These are phyloP conservation scores for Fusarium vanettenii DNA, from an alignment of 2,329 filamentous ascomycete genomes.

Conservation along the genomic window DNA sequence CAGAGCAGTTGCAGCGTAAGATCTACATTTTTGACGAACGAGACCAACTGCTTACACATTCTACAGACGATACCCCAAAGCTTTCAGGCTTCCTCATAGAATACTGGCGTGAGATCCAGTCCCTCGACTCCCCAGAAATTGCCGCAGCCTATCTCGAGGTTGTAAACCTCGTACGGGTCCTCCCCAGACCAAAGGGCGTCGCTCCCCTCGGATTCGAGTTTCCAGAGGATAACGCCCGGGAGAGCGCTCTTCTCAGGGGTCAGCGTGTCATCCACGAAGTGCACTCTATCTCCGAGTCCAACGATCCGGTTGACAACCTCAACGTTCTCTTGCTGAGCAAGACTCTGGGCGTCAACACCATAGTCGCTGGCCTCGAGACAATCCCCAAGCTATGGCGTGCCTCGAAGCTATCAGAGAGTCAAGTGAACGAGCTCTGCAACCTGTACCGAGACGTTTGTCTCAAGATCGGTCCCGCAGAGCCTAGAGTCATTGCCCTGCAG, in stretches of 20 bases:
- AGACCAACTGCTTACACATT: conserved; percentile 26
- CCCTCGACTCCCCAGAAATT: conserved; percentile 53
- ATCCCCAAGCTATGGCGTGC: conserved; percentile 48
- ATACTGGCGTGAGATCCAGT: conserved; percentile 39
- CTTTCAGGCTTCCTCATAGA: conserved; percentile 47
- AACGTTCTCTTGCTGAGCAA: conserved; percentile 44
- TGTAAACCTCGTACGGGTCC: conserved; percentile 54
- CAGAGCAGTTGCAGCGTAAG: conserved; percentile 57
- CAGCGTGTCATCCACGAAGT: conserved; percentile 53
- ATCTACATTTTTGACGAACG: not conserved
- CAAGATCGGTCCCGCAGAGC: conserved; percentile 54
- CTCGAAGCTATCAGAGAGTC: conserved; percentile 37
- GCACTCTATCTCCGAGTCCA: conserved; percentile 45
- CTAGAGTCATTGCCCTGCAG: conserved; percentile 59
- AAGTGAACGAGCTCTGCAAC: conserved; percentile 49
- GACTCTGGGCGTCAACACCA: conserved; percentile 47
- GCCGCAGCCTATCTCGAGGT: conserved; percentile 60
- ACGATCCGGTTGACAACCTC: conserved; percentile 39
- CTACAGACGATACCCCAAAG: conserved; percentile 46
- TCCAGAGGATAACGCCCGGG: conserved; percentile 22
- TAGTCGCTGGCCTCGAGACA: conserved; percentile 52
- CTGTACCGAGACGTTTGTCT: conserved; percentile 58
- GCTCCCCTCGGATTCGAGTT: conserved; percentile 36
- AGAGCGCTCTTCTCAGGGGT: conserved; percentile 54
- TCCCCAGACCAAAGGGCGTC: conserved; percentile 39